Base-by-base conservation (phyloP, 768 basidiomycete genomes). In the Clitopilus passeckerianus region DNA sequence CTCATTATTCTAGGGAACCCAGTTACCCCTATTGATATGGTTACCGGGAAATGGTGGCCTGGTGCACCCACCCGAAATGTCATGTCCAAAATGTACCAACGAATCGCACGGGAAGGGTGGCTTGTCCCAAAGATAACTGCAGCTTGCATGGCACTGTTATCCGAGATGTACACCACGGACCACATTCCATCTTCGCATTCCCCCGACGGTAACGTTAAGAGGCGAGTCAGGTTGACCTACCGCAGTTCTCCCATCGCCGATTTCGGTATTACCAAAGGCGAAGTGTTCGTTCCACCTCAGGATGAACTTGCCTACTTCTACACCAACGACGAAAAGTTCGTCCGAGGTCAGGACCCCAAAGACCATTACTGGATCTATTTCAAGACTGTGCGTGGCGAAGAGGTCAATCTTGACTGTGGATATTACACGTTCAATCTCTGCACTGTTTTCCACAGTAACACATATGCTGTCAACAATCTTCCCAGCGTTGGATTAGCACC, bases 331-430 rank as follows among this genome's bases (percentile, higher is more conserved):
- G 57, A 64, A 6, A 64, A 59, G 0, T 69, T 75, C 34, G 46
- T 59, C 20, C 66, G 67, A 52, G 74, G 77, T 5, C 79, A 80
- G 53, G 74, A 80, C 61, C 77, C 79, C 1, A 60, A 75, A 27
- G 75, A 80, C 20, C 80, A 80, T 60, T 80, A 80, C 61, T 81
- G 80, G 79, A 68, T 81, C 7, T 83, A 79, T 61, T 80, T 82
- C 71, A 77, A 64, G 12, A 79, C 76, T 1, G 59, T 77, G 1
- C 63, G 70, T 3, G 80, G 78, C 2, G 72, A 80, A 55, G 72
- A 77, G 23, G 59, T 80, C 24, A 67, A 66, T 14, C 64, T 82
- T 30, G 79, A 82, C 54, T 70, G 70, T 41, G 70, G 66, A 34
- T 75, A 80, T 74, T 77, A 71, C 64, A 72, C 73, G 3, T 79